Evolutionary conservation across 805 yeast genomes (phyloP).

Genomic region (Myxozyma neglecta): DNA sequence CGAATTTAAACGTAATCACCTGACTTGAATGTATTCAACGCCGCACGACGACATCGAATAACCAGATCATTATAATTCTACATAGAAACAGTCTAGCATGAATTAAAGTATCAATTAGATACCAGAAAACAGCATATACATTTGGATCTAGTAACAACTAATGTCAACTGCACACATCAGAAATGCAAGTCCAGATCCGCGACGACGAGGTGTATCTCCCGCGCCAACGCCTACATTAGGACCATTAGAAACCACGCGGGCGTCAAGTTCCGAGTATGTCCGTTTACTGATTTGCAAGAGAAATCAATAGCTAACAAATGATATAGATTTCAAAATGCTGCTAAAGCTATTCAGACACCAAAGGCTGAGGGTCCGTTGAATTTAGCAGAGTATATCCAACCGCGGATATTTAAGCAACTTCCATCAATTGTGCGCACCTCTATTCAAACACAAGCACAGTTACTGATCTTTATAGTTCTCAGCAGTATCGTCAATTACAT

Average conservation of each 20-base stretch:
- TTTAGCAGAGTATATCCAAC: conserved; percentile 16
- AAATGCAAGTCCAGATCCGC: conserved; percentile 1
- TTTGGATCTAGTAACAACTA: too few species aligned
- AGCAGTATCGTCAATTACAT: neutral
- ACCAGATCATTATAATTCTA: too few species aligned
- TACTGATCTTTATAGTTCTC: conserved; percentile 1
- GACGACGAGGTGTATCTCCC: conserved; percentile 21
- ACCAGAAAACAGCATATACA: too few species aligned
- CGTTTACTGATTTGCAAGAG: too few species aligned
- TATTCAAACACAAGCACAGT: neutral
- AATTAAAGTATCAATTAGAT: too few species aligned
- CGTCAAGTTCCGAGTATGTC: neutral
- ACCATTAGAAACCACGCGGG: conserved; percentile 8
- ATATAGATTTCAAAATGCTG: neutral
- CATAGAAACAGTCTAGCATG: too few species aligned
- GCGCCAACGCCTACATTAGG: conserved; percentile 10
- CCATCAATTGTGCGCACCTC: conserved; percentile 12
- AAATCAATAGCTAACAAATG: too few species aligned
- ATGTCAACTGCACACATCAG: neutral
- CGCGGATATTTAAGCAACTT: conserved; percentile 20
- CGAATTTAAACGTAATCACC: too few species aligned
- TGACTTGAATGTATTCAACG: too few species aligned
- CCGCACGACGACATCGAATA: too few species aligned
- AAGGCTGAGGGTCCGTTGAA: conserved; percentile 16
- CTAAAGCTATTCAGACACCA: conserved; percentile 18